Conservation (phyloP, 768 basidiomycete species). For the Dendrothele bispora region DNA sequence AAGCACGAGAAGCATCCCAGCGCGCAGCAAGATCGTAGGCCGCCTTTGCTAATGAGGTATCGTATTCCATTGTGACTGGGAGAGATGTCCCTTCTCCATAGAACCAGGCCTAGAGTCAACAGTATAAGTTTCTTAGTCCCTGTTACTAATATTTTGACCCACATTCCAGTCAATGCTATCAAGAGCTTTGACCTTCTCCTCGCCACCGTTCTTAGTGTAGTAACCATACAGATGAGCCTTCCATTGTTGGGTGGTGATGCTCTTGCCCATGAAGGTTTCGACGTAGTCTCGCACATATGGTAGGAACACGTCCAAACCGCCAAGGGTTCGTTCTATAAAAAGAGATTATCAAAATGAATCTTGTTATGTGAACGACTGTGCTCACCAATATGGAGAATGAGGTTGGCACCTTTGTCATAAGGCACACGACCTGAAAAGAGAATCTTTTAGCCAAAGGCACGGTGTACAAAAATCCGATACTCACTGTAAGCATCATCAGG, state of each 20-base stretch:
- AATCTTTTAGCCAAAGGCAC: conserved; percentile 38
- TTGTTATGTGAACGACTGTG: background rate
- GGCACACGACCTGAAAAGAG: conserved; percentile 48
- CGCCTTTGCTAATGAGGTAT: conserved; percentile 64
- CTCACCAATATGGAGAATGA: conserved; percentile 81
- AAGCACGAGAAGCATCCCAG: conserved; percentile 67
- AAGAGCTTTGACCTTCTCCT: conserved; percentile 63
- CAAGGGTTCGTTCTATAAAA: conserved; percentile 62
- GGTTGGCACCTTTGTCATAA: conserved; percentile 89
- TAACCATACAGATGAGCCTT: conserved; percentile 75
- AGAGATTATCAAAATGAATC: background rate
- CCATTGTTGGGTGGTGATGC: conserved; percentile 85
- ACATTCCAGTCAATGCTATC: conserved; percentile 80
- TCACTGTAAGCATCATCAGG: conserved; percentile 73
- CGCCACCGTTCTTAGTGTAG: conserved; percentile 56
- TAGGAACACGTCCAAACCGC: conserved; percentile 81
- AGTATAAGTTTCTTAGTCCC: background rate
- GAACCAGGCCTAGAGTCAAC: conserved; percentile 63
- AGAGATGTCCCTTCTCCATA: conserved; percentile 76
- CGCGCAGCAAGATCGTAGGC: conserved; percentile 70
- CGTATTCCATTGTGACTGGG: conserved; percentile 75
- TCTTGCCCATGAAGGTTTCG: conserved; percentile 75
- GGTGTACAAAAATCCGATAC: background rate
- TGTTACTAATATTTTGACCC: conserved; percentile 21
- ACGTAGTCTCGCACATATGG: conserved; percentile 87